Percentiles rank a stretch among this genome's conserved stretches.
Evolutionary conservation across 2,329 filamentous ascomycete species (phyloP).

Genomic region (Davidsoniella eucalypti): DNA sequence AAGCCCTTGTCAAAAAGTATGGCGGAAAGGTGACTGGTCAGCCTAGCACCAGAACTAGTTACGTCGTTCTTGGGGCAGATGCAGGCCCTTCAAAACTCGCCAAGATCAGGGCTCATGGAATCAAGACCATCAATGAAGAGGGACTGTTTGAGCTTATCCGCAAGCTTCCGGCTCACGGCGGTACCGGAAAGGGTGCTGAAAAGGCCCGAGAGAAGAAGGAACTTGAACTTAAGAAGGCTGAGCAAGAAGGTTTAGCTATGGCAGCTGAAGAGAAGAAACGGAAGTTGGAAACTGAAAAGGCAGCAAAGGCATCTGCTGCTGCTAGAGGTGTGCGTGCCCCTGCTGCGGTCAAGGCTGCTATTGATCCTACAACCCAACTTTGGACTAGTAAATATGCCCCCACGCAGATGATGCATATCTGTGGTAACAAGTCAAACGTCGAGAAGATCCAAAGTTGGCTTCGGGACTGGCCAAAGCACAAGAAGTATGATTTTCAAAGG

Average conservation of each 20-base stretch:
- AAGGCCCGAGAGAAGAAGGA: slow-evolving; percentile 73
- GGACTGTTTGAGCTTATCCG: slow-evolving; percentile 79
- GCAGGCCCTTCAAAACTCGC: slow-evolving; percentile 85
- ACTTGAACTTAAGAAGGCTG: slow-evolving; percentile 68
- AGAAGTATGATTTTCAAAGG: slow-evolving; percentile 66
- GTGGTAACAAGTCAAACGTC: slow-evolving; percentile 80
- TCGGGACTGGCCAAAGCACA: slow-evolving; percentile 60
- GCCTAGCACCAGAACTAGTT: slow-evolving; percentile 86
- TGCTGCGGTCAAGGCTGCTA: slow-evolving; percentile 21
- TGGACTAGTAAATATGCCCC: slow-evolving; percentile 97
- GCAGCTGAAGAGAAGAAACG: slow-evolving; percentile 58
- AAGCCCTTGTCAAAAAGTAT: slow-evolving; percentile 77
- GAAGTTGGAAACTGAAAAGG: slow-evolving; percentile 35
- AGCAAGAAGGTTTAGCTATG: slow-evolving; percentile 67
- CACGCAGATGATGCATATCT: slow-evolving; percentile 69
- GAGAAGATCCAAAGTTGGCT: slow-evolving; percentile 86
- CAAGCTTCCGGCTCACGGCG: slow-evolving; percentile 67
- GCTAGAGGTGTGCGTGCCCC: slow-evolving; percentile 24
- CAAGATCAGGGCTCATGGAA: slow-evolving; percentile 61
- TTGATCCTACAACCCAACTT: slow-evolving; percentile 43
- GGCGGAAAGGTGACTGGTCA: slow-evolving; percentile 76
- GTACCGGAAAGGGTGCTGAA: slow-evolving; percentile 72
- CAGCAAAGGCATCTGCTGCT: slow-evolving; percentile 25
- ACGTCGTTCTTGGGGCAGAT: slow-evolving; percentile 78
- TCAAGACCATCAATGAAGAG: slow-evolving; percentile 90